Percentiles rank a stretch among this genome's conserved stretches.
Conservation (phyloP, 768 basidiomycete species). For the Favolaschia claudopus region DNA sequence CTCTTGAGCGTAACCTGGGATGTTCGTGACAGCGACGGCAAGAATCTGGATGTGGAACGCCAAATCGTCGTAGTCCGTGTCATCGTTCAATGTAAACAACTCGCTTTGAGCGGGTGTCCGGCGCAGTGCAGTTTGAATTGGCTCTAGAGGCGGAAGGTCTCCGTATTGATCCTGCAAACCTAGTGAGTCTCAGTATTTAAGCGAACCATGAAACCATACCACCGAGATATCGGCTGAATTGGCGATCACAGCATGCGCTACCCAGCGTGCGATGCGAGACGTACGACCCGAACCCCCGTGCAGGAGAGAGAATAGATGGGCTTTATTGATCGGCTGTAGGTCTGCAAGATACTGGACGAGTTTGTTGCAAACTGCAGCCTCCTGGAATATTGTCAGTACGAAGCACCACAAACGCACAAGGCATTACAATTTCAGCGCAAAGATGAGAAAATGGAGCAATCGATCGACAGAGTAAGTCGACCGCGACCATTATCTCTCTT, state of each 20-base stretch:
- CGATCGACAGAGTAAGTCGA: constrained; percentile 55
- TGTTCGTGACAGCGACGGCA: constrained; percentile 62
- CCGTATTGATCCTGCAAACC: constrained; percentile 48
- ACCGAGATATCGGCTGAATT: constrained; percentile 30
- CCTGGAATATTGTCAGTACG: constrained; percentile 42
- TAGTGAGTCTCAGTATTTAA: background rate
- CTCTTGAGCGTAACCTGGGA: constrained; percentile 61
- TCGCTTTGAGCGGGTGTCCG: constrained; percentile 36
- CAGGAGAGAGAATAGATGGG: constrained; percentile 57
- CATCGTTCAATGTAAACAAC: constrained; percentile 61
- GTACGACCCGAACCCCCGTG: constrained; percentile 57
- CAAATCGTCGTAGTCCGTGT: constrained; percentile 70
- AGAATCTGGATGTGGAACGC: constrained; percentile 63
- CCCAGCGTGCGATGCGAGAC: constrained; percentile 62
- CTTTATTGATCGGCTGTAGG: constrained; percentile 58
- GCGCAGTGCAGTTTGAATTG: constrained; percentile 51
- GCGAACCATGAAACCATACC: constrained; percentile 30
- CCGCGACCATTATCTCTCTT: constrained; percentile 52
- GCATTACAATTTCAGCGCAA: constrained; percentile 36
- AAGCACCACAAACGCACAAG: constrained; percentile 7
- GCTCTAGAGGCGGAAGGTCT: constrained; percentile 58
- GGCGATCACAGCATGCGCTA: constrained; percentile 60
- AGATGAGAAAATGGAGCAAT: constrained; percentile 42
- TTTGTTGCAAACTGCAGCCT: constrained; percentile 53
- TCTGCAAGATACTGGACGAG: constrained; percentile 48